These are phyloP conservation scores for Durotheca rogersii DNA, from an alignment of 495 filamentous ascomycete genomes.

Conservation along the genomic window DNA sequence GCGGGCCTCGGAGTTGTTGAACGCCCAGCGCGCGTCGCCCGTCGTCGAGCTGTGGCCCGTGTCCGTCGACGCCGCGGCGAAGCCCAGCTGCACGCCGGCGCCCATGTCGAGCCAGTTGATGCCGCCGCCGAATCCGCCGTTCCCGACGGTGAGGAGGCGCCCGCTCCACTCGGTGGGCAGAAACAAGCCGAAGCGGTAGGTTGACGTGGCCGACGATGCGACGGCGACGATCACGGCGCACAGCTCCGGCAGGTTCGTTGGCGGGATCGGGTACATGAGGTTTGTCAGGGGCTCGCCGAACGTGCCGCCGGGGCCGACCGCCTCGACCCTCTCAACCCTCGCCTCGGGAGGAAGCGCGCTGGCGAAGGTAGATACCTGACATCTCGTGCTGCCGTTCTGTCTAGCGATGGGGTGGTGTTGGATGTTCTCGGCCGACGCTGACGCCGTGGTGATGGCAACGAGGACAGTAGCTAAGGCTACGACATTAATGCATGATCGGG, in stretches of 20 bases:
- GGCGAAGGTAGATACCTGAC: slow-evolving; percentile 28
- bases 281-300: slow-evolving; percentile 42
- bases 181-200: slow-evolving; percentile 53
- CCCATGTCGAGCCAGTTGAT: slow-evolving; percentile 58
- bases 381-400: slow-evolving; percentile 11
- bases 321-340: slow-evolving; percentile 35
- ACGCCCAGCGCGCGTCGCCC: slow-evolving; percentile 47
- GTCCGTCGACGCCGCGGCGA: slow-evolving; percentile 56
- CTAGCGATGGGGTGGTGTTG: slow-evolving; percentile 2
- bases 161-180: slow-evolving; percentile 54
- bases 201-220: slow-evolving; percentile 41
- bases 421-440: slow-evolving; percentile 2
- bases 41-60: slow-evolving; percentile 53
- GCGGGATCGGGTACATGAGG: slow-evolving; percentile 46
- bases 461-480: slow-evolving; percentile 11
- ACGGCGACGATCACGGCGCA: slow-evolving; percentile 54
- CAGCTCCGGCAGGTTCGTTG: slow-evolving; percentile 48
- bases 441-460: slow-evolving; percentile 2
- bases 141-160: slow-evolving; percentile 50
- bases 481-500: slow-evolving; percentile 19
- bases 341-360: slow-evolving; percentile 29
- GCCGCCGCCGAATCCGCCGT: slow-evolving; percentile 54
- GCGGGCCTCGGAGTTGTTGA: slow-evolving; percentile 40
- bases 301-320: slow-evolving; percentile 34
- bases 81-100: slow-evolving; percentile 46